Base-by-base conservation (phyloP, 2,329 filamentous ascomycete genomes). In the Beauveria sp. region DNA sequence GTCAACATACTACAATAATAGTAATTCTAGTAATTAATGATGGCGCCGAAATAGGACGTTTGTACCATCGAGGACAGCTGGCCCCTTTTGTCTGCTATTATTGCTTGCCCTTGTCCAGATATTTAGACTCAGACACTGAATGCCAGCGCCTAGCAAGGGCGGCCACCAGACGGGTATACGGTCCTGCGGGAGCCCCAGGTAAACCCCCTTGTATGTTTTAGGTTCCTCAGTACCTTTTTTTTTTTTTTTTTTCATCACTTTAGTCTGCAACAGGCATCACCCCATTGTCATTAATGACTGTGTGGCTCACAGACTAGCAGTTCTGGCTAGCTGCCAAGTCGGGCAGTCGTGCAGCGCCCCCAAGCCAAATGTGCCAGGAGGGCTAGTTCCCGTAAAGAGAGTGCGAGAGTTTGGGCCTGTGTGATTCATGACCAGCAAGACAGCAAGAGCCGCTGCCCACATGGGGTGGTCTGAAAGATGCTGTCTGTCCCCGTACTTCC, bases 251-350 rank as follows among this genome's bases (percentile, higher is more conserved):
- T 4, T 4, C 10, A 34, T 14, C 34, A 38, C 14, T 12, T 38
- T 38, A 38, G 34, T 54, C 43, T 46, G 43, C 22, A 60, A 52
- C 20, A 49, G 43, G 51, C 42, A 61, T 50, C 52, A 42, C 52
- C 45, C 51, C 60, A 57, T 62, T 62, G 46, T 57, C 60, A 45
- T 62, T 43, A 50, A 45, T 55, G 60, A 62, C 60, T 28, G 20
- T 31, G 53, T 52, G 52, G 60, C 52, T 57, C 45, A 51, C 24
- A 38, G 31, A 40, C 53, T 62, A 62, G 38, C 46, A 34, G 22
- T 22, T 62, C 60, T 34, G 50, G 10, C 52, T 62, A 57, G 53
- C 60, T 57, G 52, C 52, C 60, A 52, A 62, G 60, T 62, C 52
- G 60, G 60, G 60, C 46, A 61, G 60, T 61, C 24, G 60, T 50